Percentiles rank a stretch among this genome's conserved stretches.
These are phyloP conservation scores for Lepidopterella palustris DNA, from an alignment of 495 filamentous ascomycete species.

Conservation along the genomic window DNA sequence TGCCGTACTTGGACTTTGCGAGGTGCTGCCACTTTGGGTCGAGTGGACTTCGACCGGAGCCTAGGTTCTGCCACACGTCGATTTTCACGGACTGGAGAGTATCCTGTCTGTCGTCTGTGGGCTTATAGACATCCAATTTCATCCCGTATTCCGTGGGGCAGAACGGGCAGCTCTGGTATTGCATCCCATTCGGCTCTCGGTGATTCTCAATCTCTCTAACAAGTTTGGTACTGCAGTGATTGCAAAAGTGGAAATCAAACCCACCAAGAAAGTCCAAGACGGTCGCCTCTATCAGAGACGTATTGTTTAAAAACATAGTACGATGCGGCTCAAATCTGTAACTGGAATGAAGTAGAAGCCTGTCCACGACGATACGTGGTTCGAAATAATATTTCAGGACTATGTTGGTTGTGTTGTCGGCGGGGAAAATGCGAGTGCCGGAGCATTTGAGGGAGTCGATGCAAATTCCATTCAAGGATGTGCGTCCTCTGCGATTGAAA, in stretches of 20 bases:
- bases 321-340: slow-evolving; percentile 6
- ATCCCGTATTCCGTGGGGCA: slow-evolving; percentile 13
- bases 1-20: neutral
- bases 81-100: neutral
- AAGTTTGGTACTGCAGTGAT: neutral
- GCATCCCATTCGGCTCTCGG: neutral
- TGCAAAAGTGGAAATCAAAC: slow-evolving; percentile 6
- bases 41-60: slow-evolving; percentile 5
- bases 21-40: slow-evolving; percentile 10
- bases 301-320: slow-evolving; percentile 9
- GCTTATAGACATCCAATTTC: neutral
- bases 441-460: slow-evolving; percentile 10
- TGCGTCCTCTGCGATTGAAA: neutral
- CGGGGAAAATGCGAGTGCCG: slow-evolving; percentile 1
- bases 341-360: slow-evolving; percentile 6
- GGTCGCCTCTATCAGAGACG: neutral
- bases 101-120: neutral
- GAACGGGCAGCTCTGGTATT: neutral
- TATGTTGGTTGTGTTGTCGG: neutral
- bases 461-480: slow-evolving; percentile 3
- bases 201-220: neutral
- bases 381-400: slow-evolving; percentile 6
- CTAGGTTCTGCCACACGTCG: slow-evolving; percentile 15
- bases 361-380: slow-evolving; percentile 16
- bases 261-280: neutral